Conservation (phyloP, 305 asterid species). For the Fraxinus xanthoxyloides region DNA sequence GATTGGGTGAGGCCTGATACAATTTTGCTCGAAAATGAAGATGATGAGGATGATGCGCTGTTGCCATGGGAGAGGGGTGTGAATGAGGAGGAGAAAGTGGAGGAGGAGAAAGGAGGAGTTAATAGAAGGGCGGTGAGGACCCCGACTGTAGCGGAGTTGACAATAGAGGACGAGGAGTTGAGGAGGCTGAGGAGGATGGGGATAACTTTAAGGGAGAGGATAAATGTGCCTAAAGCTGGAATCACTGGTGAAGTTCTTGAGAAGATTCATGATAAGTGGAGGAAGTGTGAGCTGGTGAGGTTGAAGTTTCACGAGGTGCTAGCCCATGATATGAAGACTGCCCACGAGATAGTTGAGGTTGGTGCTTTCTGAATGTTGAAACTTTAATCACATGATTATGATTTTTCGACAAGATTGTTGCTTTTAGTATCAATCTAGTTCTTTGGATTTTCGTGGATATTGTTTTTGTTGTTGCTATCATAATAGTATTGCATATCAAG, state of each 20-base stretch:
- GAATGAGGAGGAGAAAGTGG: slow-evolving; percentile 34
- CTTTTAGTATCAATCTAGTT: not conserved
- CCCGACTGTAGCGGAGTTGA: slow-evolving; percentile 83
- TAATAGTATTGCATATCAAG: not conserved
- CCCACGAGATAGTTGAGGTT: slow-evolving; percentile 96
- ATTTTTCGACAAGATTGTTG: not conserved
- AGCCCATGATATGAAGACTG: slow-evolving; percentile 96
- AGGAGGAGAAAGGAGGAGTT: slow-evolving; percentile 29
- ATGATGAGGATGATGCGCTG: slow-evolving; percentile 38
- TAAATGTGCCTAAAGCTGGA: slow-evolving; percentile 26
- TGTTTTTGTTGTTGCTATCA: not conserved
- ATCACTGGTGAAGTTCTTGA: not conserved
- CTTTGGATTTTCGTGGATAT: not conserved
- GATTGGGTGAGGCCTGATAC: slow-evolving; percentile 97
- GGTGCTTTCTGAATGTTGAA: slow-evolving; percentile 29
- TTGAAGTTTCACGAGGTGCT: slow-evolving; percentile 91
- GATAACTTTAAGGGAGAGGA: slow-evolving; percentile 84
- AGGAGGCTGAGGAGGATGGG: slow-evolving; percentile 91
- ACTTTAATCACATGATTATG: not conserved
- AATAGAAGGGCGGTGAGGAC: slow-evolving; percentile 63
- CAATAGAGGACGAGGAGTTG: slow-evolving; percentile 81
- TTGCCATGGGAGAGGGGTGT: slow-evolving; percentile 88
- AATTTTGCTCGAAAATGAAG: slow-evolving; percentile 57
- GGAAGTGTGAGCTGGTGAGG: slow-evolving; percentile 87
- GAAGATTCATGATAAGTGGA: slow-evolving; percentile 59